A percentile compares a stretch with the other conserved stretches of the same genome.
Conservation (phyloP, 225 moss, liverwort and hornwort genomes). For the Climacium dendroides region DNA sequence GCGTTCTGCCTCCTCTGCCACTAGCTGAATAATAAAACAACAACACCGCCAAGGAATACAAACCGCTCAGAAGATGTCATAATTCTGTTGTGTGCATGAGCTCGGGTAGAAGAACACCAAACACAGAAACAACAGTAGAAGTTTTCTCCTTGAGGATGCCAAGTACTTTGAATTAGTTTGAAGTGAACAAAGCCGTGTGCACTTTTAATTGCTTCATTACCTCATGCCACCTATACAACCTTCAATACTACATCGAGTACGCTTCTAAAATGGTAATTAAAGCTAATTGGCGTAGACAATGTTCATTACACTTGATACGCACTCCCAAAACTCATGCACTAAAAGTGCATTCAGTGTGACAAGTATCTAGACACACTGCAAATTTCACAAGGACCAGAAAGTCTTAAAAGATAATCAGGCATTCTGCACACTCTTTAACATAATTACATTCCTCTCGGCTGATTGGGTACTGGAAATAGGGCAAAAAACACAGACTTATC, state of each 20-base stretch:
- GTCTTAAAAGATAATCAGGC: background rate
- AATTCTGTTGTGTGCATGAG: background rate
- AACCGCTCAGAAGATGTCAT: background rate
- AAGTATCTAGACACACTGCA: background rate
- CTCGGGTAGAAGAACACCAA: background rate
- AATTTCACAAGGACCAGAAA: background rate
- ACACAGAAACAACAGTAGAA: background rate
- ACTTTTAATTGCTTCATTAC: background rate
- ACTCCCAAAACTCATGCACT: background rate
- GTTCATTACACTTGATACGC: background rate
- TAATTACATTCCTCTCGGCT: background rate
- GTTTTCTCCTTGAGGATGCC: background rate
- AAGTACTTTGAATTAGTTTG: background rate
- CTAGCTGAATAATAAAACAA: slow-evolving; percentile 10
- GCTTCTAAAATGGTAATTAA: background rate
- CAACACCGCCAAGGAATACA: background rate
- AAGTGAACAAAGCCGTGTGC: background rate
- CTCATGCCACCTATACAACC: background rate
- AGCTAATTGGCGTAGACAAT: background rate
- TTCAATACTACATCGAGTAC: background rate
- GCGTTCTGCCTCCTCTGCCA: slow-evolving; percentile 19
- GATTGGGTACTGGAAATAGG: background rate
- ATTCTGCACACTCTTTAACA: background rate
- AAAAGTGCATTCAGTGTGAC: no score
- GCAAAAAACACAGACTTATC: background rate